Base-by-base conservation (phyloP, 1,284 basidiomycete genomes). In the Apiotrichum domesticum region DNA sequence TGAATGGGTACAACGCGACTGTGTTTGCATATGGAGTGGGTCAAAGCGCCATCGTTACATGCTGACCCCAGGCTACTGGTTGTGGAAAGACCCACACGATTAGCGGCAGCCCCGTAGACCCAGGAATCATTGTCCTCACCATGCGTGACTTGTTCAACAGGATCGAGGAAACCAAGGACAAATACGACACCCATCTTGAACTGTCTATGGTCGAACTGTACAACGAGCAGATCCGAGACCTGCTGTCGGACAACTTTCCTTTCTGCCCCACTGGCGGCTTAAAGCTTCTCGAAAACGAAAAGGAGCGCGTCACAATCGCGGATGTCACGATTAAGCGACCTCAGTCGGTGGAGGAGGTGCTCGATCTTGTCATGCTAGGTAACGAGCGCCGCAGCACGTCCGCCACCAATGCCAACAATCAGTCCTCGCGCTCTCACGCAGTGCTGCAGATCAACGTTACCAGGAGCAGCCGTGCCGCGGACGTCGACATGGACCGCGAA, bases 1-100 rank as follows among this genome's bases (percentile, higher is more conserved):
- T 98, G 58, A 87, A 95, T 66, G 94, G 94, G n/a, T 97, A 85
- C 78, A 96, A 98, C 68, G 88, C 92, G 37, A 98, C 94, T 6
- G 88, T 95, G 7, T 97, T 98, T 80, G 94, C 94, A 3, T 96
- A 98, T 73, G 94, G 94, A 41, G 93, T 97, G 74, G 75, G 90
- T 81, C 50, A 14, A n/a, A 44, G 29, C 4, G 45, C 50, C 58
- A 2, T 33, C 6, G 7, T 13, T 7, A 13, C 8, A 13, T 43
- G 35, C 48, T 48, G 34, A 53, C 41, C 39, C 13, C 67, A 97
- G 93, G 94, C 94, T 15, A 97, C 94, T 10, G 94, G 94, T 14
- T 97, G 94, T 73, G 94, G 94, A 59, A 98, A 98, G 77, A 98
- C 94, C 9, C 92, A 97, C 75, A 98, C 94, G 34, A 96, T 97